These are phyloP conservation scores for Arbutus unedo DNA, from an alignment of 148 eudicot species.

Conservation along the genomic window DNA sequence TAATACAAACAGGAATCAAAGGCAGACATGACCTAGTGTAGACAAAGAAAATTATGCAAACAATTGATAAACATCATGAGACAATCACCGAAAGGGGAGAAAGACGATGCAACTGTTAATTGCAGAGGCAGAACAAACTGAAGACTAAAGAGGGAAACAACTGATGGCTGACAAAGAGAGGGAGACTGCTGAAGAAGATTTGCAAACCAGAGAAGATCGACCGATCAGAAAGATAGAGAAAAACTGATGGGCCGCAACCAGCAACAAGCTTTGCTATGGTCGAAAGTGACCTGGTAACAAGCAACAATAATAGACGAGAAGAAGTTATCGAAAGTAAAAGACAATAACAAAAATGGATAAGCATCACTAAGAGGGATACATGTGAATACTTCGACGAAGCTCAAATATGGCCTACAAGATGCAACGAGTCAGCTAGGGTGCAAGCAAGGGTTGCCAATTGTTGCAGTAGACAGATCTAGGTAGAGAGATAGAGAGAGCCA, in stretches of 20 bases:
- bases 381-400: neutral
- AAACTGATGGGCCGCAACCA: neutral
- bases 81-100: neutral
- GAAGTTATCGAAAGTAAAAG: neutral
- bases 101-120: neutral
- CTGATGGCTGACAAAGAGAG: neutral
- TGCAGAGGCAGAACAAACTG: neutral
- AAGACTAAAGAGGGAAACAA: neutral
- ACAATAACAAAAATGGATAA: neutral
- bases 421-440: neutral
- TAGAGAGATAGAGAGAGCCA: neutral
- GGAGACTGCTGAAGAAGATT: neutral
- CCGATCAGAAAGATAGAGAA: neutral
- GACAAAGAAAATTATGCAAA: neutral
- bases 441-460: neutral
- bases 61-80: neutral
- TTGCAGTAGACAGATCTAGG: neutral
- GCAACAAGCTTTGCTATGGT: neutral
- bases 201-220: neutral
- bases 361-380: neutral
- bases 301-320: neutral
- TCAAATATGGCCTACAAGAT: neutral
- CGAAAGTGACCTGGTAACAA: neutral
- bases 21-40: neutral
- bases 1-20: neutral